Evolutionary conservation across 768 basidiomycete genomes (phyloP).

Genomic region (Rhodocollybia butyracea): DNA sequence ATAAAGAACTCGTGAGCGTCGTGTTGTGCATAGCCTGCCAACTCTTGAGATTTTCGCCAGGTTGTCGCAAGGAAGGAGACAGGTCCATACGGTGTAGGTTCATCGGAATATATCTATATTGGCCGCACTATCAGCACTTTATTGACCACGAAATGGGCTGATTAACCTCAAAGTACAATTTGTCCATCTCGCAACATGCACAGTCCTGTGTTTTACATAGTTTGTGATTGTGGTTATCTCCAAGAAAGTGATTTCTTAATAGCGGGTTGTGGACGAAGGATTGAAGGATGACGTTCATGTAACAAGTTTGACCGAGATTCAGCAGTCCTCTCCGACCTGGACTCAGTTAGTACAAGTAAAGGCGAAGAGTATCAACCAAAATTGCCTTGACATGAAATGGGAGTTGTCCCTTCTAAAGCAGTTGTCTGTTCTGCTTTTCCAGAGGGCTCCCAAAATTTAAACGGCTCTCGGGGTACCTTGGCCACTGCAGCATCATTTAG

Average conservation of each 20-base stretch:
- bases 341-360: not conserved
- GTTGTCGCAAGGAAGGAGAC: conserved; percentile 78
- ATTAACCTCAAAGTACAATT: conserved; percentile 63
- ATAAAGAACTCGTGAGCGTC: conserved; percentile 92
- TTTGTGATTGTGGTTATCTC: conserved; percentile 81
- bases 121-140: conserved; percentile 2
- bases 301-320: conserved; percentile 92
- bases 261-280: conserved; percentile 87
- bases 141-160: not conserved
- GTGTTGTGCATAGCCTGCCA: conserved; percentile 92
- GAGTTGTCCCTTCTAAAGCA: conserved; percentile 45
- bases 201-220: conserved; percentile 72
- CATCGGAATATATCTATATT: conserved; percentile 52
- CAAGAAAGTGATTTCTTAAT: conserved; percentile 83
- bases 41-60: conserved; percentile 77
- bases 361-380: not conserved
- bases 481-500: conserved; percentile 23
- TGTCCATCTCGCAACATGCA: conserved; percentile 93
- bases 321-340: conserved; percentile 79
- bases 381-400: conserved; percentile 74
- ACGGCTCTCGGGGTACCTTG: conserved; percentile 44
- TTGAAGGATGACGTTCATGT: conserved; percentile 90
- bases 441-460: conserved; percentile 45
- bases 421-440: conserved; percentile 33
- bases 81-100: conserved; percentile 69